These are phyloP conservation scores for Fusarium neocosmosporiellum DNA, from an alignment of 2,329 filamentous ascomycete genomes.

Conservation along the genomic window DNA sequence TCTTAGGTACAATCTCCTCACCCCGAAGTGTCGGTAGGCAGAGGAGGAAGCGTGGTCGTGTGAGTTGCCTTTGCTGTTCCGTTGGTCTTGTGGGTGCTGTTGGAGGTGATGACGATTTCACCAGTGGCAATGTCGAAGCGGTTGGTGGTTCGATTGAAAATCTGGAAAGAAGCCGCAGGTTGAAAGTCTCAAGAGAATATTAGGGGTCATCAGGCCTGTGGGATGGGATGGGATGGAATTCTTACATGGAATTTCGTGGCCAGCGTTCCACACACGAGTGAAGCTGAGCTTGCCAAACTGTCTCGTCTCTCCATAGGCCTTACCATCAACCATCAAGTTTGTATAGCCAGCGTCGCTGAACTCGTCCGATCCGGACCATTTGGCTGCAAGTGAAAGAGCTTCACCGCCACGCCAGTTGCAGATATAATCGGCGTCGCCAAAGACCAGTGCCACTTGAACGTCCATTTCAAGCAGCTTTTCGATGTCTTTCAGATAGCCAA, in stretches of 20 bases:
- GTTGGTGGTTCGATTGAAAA: constrained; percentile 16
- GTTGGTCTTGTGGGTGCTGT: constrained; percentile 9
- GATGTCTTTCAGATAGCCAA: constrained; percentile 9
- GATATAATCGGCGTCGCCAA: constrained; percentile 24
- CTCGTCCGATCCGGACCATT: neutral
- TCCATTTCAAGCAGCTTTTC: constrained; percentile 12
- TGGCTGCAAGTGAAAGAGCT: constrained; percentile 5
- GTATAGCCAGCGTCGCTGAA: constrained; percentile 17
- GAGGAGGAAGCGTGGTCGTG: constrained; percentile 10
- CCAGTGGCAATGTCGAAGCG: constrained; percentile 18
- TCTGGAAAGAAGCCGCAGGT: constrained; percentile 12
- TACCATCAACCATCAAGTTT: constrained; percentile 8
- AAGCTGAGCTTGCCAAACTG: constrained; percentile 24
- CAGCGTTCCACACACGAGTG: constrained; percentile 17
- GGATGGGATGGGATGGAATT: neutral
- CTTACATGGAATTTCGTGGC: constrained; percentile 24
- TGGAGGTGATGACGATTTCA: neutral
- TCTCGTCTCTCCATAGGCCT: constrained; percentile 16
- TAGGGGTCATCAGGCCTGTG: neutral
- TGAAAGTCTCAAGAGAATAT: constrained; percentile 2
- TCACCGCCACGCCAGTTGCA: constrained; percentile 27
- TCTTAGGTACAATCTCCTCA: neutral
- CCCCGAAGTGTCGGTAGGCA: neutral
- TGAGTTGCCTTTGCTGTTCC: constrained; percentile 8
- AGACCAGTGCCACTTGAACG: constrained; percentile 15